Base-by-base conservation (phyloP, 192 early-diverging fungal genomes). In the Helicostylum pulchrum region DNA sequence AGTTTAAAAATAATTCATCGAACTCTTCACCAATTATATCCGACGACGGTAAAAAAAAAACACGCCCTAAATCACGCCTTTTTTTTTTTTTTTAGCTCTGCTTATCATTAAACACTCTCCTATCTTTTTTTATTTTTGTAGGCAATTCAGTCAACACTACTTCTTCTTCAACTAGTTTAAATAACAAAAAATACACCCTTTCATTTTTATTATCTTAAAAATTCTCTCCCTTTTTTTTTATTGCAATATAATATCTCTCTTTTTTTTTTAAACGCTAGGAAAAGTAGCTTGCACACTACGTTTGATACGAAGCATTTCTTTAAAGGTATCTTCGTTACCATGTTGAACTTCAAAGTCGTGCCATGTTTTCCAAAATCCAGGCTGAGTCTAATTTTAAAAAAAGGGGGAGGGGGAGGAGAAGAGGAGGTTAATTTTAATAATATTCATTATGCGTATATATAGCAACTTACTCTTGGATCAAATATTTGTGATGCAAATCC, bases 241-340 rank as follows among this genome's bases (percentile, higher is more conserved):
- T 26, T 49, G 17, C 49, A 15, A 61, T 61, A 49, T 49, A 61
- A 32, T 12, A 57, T 19, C 14, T 57, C 4, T 15, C 4, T 17
- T 23, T 45, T 44, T 42, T 19, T 20, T 30, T 64, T 64, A 53
- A 54, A 21, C 46, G 48, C 64, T 66, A 14, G 68, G 61, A 54
- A 70, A 70, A 14, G 62, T 62, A 8, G 68, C 68, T 57, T 70
- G 68, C n/a, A 70, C 68, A 57, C 53, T 57, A 7, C 97, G 91
- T 73, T 95, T 95, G 65, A 96, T 88, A 62, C 95, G 80, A 49
- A 99, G 83, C 95, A 97, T 97, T 66, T 98, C 96, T 78, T 93
- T 95, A 79, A 96, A 98, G 3, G 96, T 95, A 50, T 98, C 95
- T 71, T 99, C 96, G 71, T 94, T 97, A 34, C 97, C 97, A 65